phyloP scores from a whole-genome alignment of 306 rosid species.

The Alnus rubra region DNA sequence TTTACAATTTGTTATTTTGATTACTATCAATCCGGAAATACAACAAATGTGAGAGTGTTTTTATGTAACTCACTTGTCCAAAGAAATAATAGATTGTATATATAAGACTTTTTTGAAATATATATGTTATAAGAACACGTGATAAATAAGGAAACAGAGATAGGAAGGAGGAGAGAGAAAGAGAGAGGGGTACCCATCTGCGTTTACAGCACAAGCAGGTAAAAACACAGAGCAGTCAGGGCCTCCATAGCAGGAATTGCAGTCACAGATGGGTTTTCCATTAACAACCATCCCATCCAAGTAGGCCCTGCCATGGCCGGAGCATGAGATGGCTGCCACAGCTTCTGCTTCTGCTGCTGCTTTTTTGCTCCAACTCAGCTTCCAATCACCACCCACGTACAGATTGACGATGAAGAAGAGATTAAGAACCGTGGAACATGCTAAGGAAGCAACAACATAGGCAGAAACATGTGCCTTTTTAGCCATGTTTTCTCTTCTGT shows the following conservation, averaged over 20 bases:
- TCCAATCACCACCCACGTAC: background rate
- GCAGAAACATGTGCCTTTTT: conserved; percentile 4
- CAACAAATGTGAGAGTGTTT: too few relatives aligned
- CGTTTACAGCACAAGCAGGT: conserved; percentile 39
- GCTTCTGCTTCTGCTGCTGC: conserved; percentile 50
- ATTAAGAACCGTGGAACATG: conserved; percentile 26
- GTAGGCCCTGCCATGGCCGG: conserved; percentile 63
- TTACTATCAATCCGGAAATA: too few relatives aligned
- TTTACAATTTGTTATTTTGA: too few relatives aligned
- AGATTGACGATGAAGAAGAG: conserved; percentile 1
- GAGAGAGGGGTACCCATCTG: conserved; percentile 26
- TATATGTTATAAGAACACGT: too few relatives aligned
- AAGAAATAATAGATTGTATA: too few relatives aligned
- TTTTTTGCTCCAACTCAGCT: conserved; percentile 31
- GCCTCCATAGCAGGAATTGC: conserved; percentile 51
- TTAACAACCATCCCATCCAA: conserved; percentile 48
- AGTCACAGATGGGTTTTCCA: conserved; percentile 50
- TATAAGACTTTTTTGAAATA: too few relatives aligned
- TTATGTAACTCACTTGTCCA: too few relatives aligned
- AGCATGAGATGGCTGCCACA: conserved; percentile 47
- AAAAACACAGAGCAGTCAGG: conserved; percentile 34
- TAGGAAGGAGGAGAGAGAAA: background rate
- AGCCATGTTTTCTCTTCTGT: background rate
- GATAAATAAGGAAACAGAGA: too few relatives aligned
- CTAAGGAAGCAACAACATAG: background rate